phyloP scores from a whole-genome alignment of 2,329 filamentous ascomycete species.

The Tolypocladium tropicale region DNA sequence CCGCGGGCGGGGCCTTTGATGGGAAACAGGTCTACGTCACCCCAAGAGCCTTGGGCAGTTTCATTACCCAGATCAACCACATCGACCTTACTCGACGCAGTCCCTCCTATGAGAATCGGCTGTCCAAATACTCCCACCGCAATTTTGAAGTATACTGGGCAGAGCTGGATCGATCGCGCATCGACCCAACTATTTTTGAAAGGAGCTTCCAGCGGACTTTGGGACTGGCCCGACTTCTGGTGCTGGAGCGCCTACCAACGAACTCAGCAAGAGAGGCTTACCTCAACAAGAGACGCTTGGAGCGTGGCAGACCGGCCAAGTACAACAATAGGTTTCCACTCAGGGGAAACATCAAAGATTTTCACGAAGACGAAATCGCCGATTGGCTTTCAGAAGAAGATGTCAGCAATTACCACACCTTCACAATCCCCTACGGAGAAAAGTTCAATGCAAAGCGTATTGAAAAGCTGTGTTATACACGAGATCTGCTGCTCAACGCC shows the following conservation, averaged over 20 bases:
- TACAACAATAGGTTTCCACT: conserved; percentile 32
- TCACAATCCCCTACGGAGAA: conserved; percentile 58
- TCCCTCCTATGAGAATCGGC: conserved; percentile 77
- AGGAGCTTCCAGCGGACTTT: conserved; percentile 65
- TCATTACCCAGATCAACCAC: conserved; percentile 73
- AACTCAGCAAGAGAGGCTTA: conserved; percentile 59
- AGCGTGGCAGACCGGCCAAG: conserved; percentile 57
- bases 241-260: conserved; percentile 69
- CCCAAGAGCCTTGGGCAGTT: conserved; percentile 66
- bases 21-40: conserved; percentile 71
- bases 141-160: conserved; percentile 81
- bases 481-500: conserved; percentile 72
- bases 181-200: conserved; percentile 84
- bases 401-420: conserved; percentile 69
- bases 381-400: conserved; percentile 75
- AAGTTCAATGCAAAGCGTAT: conserved; percentile 58
- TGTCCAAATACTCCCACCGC: conserved; percentile 76
- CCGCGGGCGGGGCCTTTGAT: conserved; percentile 70
- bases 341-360: conserved; percentile 64
- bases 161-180: conserved; percentile 58
- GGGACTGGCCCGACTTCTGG: conserved; percentile 67
- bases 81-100: conserved; percentile 71
- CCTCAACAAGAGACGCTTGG: conserved; percentile 55
- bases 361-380: conserved; percentile 68
- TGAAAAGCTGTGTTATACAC: conserved; percentile 72